A percentile compares a stretch with the other conserved stretches of the same genome.
Conservation (phyloP, 805 yeast species). For the Metschnikowia chrysomelidarum region DNA sequence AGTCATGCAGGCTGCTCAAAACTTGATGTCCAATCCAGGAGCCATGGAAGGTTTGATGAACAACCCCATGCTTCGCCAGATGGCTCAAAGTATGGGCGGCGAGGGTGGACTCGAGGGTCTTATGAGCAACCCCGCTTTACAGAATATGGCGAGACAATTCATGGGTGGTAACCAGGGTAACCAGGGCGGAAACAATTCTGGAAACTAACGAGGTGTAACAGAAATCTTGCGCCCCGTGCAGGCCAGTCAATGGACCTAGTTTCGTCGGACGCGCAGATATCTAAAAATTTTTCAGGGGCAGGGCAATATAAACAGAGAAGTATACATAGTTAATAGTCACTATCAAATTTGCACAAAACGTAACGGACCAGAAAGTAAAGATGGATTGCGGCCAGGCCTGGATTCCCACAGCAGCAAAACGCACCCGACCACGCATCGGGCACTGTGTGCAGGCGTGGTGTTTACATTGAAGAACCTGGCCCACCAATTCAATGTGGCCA, state of each 20-base stretch:
- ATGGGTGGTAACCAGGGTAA: constrained; percentile 46
- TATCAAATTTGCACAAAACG: too few relatives aligned
- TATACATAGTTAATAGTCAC: too few relatives aligned
- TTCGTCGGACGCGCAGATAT: too few relatives aligned
- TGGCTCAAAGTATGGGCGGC: constrained; percentile 78
- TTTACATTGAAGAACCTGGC: constrained; percentile 9
- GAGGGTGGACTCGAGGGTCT: constrained; percentile 56
- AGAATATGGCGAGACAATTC: constrained; percentile 60
- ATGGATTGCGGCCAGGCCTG: too few relatives aligned
- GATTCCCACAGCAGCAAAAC: too few relatives aligned
- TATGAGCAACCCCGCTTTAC: constrained; percentile 79
- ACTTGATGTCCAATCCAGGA: constrained; percentile 81
- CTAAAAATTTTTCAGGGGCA: too few relatives aligned
- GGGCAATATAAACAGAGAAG: too few relatives aligned
- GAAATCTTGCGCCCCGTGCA: too few relatives aligned
- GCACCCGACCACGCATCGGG: too few relatives aligned
- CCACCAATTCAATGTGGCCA: too few relatives aligned
- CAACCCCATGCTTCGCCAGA: constrained; percentile 76
- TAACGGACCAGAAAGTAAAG: too few relatives aligned
- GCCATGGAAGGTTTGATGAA: constrained; percentile 72
- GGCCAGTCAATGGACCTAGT: too few relatives aligned
- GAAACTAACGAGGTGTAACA: constrained; percentile 1
- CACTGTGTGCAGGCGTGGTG: constrained; percentile 5
- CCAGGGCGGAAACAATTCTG: constrained; percentile 2
- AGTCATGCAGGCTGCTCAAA: constrained; percentile 83